These are phyloP conservation scores for Aquilaria yunnanensis DNA, from an alignment of 345 rosid species.

Conservation along the genomic window DNA sequence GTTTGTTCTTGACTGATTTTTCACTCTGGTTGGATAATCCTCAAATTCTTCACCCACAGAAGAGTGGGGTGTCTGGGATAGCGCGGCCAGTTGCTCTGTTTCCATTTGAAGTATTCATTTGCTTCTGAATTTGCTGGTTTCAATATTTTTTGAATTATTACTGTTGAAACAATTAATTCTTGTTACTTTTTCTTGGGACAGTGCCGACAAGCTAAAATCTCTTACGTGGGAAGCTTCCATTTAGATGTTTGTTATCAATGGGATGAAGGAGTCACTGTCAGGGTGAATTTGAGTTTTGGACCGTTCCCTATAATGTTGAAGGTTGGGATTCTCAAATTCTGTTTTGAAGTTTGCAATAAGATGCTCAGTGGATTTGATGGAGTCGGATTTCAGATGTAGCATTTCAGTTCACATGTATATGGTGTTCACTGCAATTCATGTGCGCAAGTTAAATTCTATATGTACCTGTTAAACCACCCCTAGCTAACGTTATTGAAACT, in stretches of 20 bases:
- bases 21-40: slow-evolving; percentile 65
- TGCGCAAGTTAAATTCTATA: background rate
- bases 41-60: slow-evolving; percentile 43
- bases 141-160: background rate
- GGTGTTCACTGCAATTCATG: too few relatives aligned
- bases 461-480: background rate
- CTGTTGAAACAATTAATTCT: slow-evolving; percentile 3
- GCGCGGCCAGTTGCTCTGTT: slow-evolving; percentile 32
- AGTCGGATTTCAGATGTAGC: too few relatives aligned
- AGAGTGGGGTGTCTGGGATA: slow-evolving; percentile 36
- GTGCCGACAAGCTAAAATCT: slow-evolving; percentile 86
- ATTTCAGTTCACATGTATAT: too few relatives aligned
- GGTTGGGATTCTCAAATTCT: slow-evolving; percentile 36
- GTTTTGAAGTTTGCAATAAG: background rate
- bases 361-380: background rate
- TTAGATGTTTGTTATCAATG: slow-evolving; percentile 57
- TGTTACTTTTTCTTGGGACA: slow-evolving; percentile 20
- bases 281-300: slow-evolving; percentile 68
- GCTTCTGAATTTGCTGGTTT: background rate
- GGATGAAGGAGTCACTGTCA: slow-evolving; percentile 31
- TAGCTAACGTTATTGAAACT: background rate
- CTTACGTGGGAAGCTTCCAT: slow-evolving; percentile 64
- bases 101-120: slow-evolving; percentile 65
- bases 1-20: slow-evolving; percentile 42
- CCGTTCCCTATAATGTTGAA: slow-evolving; percentile 83